These are phyloP conservation scores for Kodamaea plutei DNA, from an alignment of 1,139 yeast species.

Conservation along the genomic window DNA sequence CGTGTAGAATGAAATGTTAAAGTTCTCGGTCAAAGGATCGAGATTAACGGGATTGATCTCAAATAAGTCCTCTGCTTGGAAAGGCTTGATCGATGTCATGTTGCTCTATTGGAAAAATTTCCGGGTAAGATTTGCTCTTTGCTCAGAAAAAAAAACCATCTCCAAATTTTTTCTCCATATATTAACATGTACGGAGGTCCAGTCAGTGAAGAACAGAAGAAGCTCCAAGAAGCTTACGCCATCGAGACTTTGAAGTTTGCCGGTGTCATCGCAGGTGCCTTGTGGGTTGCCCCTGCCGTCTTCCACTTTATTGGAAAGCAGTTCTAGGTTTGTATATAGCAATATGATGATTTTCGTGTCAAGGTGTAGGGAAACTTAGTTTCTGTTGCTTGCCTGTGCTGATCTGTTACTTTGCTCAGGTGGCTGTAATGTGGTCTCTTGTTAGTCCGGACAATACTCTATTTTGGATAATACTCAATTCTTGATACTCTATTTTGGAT, in stretches of 20 bases:
- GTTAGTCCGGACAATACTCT: no score
- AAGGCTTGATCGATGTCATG: slow-evolving; percentile 82
- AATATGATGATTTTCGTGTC: not conserved
- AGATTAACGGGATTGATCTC: slow-evolving; percentile 70
- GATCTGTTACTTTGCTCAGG: not conserved
- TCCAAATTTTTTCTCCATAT: no score
- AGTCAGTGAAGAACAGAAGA: slow-evolving; percentile 75
- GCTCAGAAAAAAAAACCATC: no score
- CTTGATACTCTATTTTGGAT: no score
- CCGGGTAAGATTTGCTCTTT: no score
- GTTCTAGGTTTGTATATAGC: slow-evolving; percentile 24
- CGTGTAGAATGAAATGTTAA: slow-evolving; percentile 75
- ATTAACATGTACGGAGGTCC: slow-evolving; percentile 73
- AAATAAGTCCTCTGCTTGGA: slow-evolving; percentile 80
- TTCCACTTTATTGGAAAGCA: slow-evolving; percentile 60
- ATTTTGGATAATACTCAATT: no score
- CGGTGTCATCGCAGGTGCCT: slow-evolving; percentile 66
- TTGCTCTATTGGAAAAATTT: no score
- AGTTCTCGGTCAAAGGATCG: slow-evolving; percentile 89
- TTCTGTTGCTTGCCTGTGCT: no score
- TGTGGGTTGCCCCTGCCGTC: slow-evolving; percentile 72
- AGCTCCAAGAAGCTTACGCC: slow-evolving; percentile 67
- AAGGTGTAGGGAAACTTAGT: not conserved
- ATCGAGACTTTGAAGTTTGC: slow-evolving; percentile 64
- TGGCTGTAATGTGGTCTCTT: no score